Conservation (phyloP, 495 filamentous ascomycete species). For the Chlorociboria aeruginascens region DNA sequence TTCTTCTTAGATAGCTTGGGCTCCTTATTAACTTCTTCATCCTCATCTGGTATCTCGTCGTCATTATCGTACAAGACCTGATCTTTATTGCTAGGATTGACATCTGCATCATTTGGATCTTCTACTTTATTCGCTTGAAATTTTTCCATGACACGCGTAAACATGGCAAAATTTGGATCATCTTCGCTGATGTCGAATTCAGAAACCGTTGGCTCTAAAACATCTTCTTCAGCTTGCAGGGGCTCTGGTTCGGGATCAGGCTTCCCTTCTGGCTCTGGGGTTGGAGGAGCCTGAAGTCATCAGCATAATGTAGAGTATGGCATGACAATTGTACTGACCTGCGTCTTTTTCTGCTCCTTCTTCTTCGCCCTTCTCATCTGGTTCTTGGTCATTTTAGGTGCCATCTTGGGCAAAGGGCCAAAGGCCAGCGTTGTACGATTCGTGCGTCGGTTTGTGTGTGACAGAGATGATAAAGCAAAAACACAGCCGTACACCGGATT, state of each 20-base stretch:
- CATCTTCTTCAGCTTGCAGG: slow-evolving; percentile 18
- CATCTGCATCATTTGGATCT: slow-evolving; percentile 48
- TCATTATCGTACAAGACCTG: slow-evolving; percentile 81
- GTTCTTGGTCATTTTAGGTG: slow-evolving; percentile 67
- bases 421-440: not conserved
- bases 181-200: slow-evolving; percentile 41
- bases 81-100: slow-evolving; percentile 53
- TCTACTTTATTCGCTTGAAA: slow-evolving; percentile 52
- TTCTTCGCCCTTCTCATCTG: slow-evolving; percentile 78
- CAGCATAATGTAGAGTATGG: slow-evolving; percentile 18
- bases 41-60: slow-evolving; percentile 76
- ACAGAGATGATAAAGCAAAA: no score
- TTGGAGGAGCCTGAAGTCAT: slow-evolving; percentile 13
- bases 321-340: slow-evolving; percentile 11
- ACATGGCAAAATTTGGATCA: slow-evolving; percentile 72
- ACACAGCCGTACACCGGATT: no score
- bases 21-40: slow-evolving; percentile 57
- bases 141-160: slow-evolving; percentile 64
- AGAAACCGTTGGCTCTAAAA: slow-evolving; percentile 23
- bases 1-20: slow-evolving; percentile 84
- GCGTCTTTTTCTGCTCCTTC: slow-evolving; percentile 65
- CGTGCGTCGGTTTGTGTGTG: no score
- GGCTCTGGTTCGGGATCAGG: slow-evolving; percentile 11
- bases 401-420: slow-evolving; percentile 31
- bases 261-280: slow-evolving; percentile 20